phyloP scores from a whole-genome alignment of 139 green algal species.

The Chlamydomonas applanata region DNA sequence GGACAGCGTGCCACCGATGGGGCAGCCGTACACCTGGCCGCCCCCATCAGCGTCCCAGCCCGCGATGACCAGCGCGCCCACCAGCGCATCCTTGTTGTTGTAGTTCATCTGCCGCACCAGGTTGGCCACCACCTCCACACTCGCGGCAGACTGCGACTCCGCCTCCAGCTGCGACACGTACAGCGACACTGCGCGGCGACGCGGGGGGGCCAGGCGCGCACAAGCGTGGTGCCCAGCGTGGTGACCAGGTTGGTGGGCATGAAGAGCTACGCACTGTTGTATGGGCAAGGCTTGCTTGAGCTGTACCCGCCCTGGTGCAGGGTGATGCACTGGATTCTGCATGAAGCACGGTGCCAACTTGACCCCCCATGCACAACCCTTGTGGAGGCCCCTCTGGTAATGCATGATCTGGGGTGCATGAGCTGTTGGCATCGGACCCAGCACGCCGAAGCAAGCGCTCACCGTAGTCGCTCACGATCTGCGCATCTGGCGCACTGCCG shows the following conservation, averaged over 20 bases:
- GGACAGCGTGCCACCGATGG: conserved; percentile 83
- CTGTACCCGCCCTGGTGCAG: too few relatives aligned
- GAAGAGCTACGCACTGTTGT: conserved; percentile 15
- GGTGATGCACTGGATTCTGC: too few relatives aligned
- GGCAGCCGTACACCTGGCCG: conserved; percentile 82
- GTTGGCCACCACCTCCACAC: conserved; percentile 82
- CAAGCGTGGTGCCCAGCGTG: too few relatives aligned
- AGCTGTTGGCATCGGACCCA: too few relatives aligned
- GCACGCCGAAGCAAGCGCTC: not conserved
- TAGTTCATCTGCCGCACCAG: conserved; percentile 91
- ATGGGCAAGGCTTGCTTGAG: not conserved
- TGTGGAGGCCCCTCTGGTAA: not conserved
- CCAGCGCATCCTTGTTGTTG: conserved; percentile 67
- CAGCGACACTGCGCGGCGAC: conserved; percentile 21
- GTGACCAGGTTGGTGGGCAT: too few relatives aligned
- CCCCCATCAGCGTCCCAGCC: conserved; percentile 83
- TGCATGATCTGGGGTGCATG: conserved; percentile 26
- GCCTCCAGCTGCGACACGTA: conserved; percentile 29
- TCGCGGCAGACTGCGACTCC: conserved; percentile 38
- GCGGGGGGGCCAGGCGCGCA: not conserved
- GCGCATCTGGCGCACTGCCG: conserved; percentile 86
- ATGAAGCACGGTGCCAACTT: too few relatives aligned
- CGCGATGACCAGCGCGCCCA: conserved; percentile 92
- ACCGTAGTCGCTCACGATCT: conserved; percentile 88
- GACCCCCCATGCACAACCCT: not conserved